Evolutionary conservation across 805 yeast species (phyloP).

Genomic region (Torulaspora gathmanii): DNA sequence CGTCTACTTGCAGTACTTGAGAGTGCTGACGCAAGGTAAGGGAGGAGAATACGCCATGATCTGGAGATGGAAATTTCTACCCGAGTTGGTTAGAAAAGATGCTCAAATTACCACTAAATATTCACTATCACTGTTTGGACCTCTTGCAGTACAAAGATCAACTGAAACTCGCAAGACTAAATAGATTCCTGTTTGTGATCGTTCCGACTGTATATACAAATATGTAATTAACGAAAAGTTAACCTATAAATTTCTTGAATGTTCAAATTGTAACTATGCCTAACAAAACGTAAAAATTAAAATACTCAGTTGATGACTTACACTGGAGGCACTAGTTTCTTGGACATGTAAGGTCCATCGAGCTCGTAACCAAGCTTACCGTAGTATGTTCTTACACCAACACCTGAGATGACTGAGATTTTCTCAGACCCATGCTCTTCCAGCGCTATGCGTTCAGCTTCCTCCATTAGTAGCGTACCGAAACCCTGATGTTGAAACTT

Average conservation of each 20-base stretch:
- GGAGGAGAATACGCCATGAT: constrained; percentile 52
- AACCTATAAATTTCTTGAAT: neutral
- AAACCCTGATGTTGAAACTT: constrained; percentile 99
- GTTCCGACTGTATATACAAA: neutral
- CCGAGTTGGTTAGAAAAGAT: constrained; percentile 40
- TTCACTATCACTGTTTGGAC: constrained; percentile 18
- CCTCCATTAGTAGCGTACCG: constrained; percentile 96
- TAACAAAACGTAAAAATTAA: neutral
- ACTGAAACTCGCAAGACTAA: constrained; percentile 9
- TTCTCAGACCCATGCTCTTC: constrained; percentile 93
- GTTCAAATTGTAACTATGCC: neutral
- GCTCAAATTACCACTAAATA: constrained; percentile 24
- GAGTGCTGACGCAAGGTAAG: constrained; percentile 59
- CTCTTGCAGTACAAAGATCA: constrained; percentile 2
- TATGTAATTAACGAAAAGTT: neutral
- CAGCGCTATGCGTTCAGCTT: constrained; percentile 90
- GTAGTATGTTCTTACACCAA: constrained; percentile 95
- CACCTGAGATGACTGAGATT: constrained; percentile 93
- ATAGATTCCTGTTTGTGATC: neutral
- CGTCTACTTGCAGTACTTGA: constrained; percentile 69
- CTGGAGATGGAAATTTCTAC: constrained; percentile 56
- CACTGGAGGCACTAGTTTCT: constrained; percentile 23
- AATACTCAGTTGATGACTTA: neutral
- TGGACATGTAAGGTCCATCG: constrained; percentile 99
- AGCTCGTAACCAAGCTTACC: constrained; percentile 84